Conservation (phyloP, 306 rosid species). For the Rosa multiflora region DNA sequence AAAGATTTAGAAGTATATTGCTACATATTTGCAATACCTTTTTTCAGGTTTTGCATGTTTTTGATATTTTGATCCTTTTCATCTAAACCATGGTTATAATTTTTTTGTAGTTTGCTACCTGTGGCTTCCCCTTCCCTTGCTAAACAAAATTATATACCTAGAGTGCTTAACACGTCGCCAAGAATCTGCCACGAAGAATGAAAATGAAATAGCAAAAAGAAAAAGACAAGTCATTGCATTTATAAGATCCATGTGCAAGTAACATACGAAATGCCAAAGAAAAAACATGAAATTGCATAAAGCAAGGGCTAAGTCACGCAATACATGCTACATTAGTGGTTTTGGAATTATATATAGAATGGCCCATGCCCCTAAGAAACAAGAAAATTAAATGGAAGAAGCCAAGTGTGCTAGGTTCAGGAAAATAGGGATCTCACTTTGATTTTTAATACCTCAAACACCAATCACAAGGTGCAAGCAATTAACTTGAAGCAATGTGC, state of each 20-base stretch:
- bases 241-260: constrained; percentile 17
- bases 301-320: neutral
- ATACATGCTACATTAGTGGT: neutral
- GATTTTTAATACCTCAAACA: neutral
- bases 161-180: neutral
- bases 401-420: neutral
- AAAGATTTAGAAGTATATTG: neutral
- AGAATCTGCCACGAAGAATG: neutral
- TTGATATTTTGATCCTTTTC: neutral
- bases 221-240: neutral
- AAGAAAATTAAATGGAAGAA: neutral
- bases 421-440: constrained; percentile 2
- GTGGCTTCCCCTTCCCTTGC: neutral
- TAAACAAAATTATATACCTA: neutral
- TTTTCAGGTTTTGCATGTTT: too few relatives aligned
- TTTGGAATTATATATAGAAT: neutral
- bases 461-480: constrained; percentile 2
- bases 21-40: too few relatives aligned
- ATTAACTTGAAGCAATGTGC: neutral
- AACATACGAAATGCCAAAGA: constrained; percentile 4
- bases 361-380: constrained; percentile 10
- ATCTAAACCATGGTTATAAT: neutral
- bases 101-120: neutral
- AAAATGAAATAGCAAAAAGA: neutral
- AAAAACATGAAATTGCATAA: neutral